These are phyloP conservation scores for Fusarium chaquense DNA, from an alignment of 2,329 filamentous ascomycete species.

Conservation along the genomic window DNA sequence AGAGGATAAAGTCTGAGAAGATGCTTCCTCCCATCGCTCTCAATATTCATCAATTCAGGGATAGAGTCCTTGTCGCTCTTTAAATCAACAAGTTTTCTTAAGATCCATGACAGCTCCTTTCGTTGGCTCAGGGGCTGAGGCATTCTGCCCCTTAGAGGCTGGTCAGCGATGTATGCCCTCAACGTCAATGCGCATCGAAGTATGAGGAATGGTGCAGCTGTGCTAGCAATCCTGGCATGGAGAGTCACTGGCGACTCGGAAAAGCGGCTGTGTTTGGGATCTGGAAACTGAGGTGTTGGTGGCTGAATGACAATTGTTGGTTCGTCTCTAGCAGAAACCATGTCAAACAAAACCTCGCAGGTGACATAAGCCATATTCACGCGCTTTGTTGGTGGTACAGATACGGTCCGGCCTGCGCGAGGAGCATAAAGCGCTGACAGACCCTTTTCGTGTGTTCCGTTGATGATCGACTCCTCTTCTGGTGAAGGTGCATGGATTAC, in stretches of 20 bases:
- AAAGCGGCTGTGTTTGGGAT: conserved; percentile 40
- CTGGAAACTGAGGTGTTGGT: conserved; percentile 59
- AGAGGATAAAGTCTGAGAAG: conserved; percentile 85
- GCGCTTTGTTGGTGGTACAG: conserved; percentile 73
- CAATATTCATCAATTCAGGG: conserved; percentile 63
- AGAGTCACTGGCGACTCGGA: conserved; percentile 49
- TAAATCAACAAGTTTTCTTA: conserved; percentile 74
- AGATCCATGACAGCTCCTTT: conserved; percentile 79
- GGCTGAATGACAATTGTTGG: conserved; percentile 55
- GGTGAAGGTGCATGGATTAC: conserved; percentile 77
- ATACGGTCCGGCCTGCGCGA: conserved; percentile 78
- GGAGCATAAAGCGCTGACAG: conserved; percentile 70
- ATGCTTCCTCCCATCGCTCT: conserved; percentile 76
- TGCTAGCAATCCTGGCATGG: conserved; percentile 75
- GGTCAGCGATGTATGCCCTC: conserved; percentile 89
- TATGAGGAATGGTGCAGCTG: conserved; percentile 83
- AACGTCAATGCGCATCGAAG: conserved; percentile 83
- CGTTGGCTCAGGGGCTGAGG: conserved; percentile 87
- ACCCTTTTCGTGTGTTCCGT: conserved; percentile 60
- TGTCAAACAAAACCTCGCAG: conserved; percentile 80
- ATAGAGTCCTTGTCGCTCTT: conserved; percentile 78
- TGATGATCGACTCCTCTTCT: conserved; percentile 67
- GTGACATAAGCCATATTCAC: conserved; percentile 82
- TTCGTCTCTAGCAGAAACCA: conserved; percentile 64
- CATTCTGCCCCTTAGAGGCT: conserved; percentile 88